A percentile compares a stretch with the other conserved stretches of the same genome.
These are phyloP conservation scores for Aspergillus persii DNA, from an alignment of 2,329 filamentous ascomycete genomes.

Conservation along the genomic window DNA sequence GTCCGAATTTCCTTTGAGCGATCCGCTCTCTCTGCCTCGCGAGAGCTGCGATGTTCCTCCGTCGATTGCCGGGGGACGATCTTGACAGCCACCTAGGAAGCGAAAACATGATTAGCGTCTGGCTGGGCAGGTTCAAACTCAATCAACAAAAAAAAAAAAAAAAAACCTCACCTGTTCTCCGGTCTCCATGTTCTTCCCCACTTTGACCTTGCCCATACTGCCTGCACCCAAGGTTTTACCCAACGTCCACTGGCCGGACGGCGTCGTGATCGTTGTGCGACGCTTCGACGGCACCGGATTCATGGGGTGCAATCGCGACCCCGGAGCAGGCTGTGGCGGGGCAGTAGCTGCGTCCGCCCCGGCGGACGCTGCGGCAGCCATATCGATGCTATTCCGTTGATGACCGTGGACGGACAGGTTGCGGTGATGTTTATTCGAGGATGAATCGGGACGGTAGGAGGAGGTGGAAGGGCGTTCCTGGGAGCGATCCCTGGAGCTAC, in stretches of 20 bases:
- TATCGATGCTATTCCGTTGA: constrained; percentile 44
- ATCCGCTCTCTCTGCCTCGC: constrained; percentile 83
- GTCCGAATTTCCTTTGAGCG: constrained; percentile 96
- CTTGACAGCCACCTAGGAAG: constrained; percentile 81
- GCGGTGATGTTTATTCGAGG: constrained; percentile 43
- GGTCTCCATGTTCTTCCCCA: constrained; percentile 85
- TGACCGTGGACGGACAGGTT: constrained; percentile 41
- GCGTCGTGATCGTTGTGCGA: constrained; percentile 81
- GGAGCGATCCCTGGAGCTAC: constrained; percentile 62
- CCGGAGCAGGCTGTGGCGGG: constrained; percentile 48
- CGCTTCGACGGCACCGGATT: constrained; percentile 47
- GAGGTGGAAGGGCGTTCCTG: constrained; percentile 37
- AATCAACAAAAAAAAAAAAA: background rate
- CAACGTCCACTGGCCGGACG: constrained; percentile 88
- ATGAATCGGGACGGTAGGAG: constrained; percentile 55
- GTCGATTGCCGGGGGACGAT: constrained; percentile 89
- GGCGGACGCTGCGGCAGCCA: constrained; percentile 49
- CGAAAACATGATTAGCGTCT: background rate
- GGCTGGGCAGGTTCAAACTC: background rate
- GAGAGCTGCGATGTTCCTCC: constrained; percentile 72
- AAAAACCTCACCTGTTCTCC: constrained; percentile 73
- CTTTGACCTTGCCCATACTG: constrained; percentile 98
- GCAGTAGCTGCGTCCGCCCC: constrained; percentile 55
- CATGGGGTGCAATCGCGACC: constrained; percentile 29
- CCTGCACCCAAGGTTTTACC: constrained; percentile 97